These are phyloP conservation scores for Theileria parva DNA, from an alignment of 169 alveolate genomes.

Conservation along the genomic window DNA sequence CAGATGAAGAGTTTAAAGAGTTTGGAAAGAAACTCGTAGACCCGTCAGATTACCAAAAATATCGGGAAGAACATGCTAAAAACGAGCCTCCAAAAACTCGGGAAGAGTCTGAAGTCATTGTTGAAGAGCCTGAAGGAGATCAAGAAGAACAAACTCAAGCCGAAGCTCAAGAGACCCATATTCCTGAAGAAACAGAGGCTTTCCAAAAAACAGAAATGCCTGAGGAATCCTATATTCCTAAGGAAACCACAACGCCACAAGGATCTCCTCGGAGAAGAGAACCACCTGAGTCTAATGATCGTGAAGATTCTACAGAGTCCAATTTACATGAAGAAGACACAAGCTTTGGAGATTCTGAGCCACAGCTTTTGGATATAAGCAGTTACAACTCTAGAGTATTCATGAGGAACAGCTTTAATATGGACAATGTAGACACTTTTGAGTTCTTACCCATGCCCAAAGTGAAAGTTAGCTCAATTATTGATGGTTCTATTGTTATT, in stretches of 20 bases:
- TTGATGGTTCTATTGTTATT: neutral
- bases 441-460: neutral
- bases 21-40: neutral
- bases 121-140: slow-evolving; percentile 2
- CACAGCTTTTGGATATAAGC: slow-evolving; percentile 14
- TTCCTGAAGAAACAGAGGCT: no score
- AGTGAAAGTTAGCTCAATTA: slow-evolving; percentile 1
- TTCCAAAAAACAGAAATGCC: no score
- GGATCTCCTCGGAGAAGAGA: no score
- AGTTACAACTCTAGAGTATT: neutral
- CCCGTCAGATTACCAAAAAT: neutral
- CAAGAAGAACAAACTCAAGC: no score
- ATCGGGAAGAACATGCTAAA: neutral
- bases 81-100: neutral
- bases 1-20: slow-evolving; percentile 9
- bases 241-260: no score
- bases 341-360: neutral
- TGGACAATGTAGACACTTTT: slow-evolving; percentile 1
- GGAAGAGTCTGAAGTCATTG: slow-evolving; percentile 1
- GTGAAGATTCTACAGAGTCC: neutral
- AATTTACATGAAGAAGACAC: neutral
- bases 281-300: neutral
- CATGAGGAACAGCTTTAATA: slow-evolving; percentile 8
- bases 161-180: no score
- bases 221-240: no score